These are phyloP conservation scores for Neurospora sp. DNA, from an alignment of 495 filamentous ascomycete species.

Conservation along the genomic window DNA sequence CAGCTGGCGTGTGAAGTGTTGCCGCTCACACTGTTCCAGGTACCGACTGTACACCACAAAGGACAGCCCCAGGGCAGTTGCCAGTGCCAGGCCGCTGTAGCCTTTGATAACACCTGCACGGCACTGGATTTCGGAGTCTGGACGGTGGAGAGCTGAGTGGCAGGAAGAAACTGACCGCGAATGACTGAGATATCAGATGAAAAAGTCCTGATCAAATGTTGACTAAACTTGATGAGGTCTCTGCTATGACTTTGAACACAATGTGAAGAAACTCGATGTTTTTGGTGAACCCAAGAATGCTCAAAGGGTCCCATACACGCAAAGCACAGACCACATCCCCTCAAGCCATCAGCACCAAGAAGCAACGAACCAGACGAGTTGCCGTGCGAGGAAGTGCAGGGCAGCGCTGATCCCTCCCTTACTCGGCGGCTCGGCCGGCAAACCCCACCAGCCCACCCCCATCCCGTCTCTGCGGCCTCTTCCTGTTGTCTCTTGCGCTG, in stretches of 20 bases:
- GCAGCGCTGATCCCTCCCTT: slow-evolving; percentile 18
- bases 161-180: background rate
- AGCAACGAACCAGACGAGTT: slow-evolving; percentile 1
- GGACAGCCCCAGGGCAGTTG: background rate
- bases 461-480: background rate
- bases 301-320: background rate
- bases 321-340: background rate
- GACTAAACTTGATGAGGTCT: background rate
- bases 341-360: background rate
- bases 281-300: background rate
- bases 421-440: slow-evolving; percentile 11
- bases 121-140: background rate
- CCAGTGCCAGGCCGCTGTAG: background rate
- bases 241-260: too few relatives aligned
- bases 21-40: background rate
- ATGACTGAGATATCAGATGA: background rate
- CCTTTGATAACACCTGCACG: background rate
- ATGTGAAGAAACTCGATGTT: background rate
- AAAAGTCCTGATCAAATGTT: background rate
- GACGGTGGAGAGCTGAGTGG: background rate
- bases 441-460: slow-evolving; percentile 6
- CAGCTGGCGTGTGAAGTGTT: background rate
- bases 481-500: background rate
- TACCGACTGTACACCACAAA: background rate
- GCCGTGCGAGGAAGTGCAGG: slow-evolving; percentile 8